Percentiles rank a stretch among this genome's conserved stretches.
Evolutionary conservation across 306 rosid genomes (phyloP).

Genomic region (Lupinus albus): DNA sequence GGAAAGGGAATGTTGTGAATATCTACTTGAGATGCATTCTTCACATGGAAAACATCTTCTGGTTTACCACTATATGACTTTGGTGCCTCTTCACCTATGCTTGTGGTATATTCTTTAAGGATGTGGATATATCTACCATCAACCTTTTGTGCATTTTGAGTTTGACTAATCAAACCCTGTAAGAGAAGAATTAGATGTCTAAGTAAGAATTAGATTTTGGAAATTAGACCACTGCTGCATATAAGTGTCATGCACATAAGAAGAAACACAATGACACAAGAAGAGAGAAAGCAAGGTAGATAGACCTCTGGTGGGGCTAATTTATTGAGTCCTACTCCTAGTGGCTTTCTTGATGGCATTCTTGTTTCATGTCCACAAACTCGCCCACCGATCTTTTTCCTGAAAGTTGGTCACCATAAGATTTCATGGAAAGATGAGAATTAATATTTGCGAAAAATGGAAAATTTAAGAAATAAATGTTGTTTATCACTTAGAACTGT

Average conservation of each 20-base stretch:
- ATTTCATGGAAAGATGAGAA: not conserved
- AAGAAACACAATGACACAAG: no score
- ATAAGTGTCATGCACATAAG: no score
- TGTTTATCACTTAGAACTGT: no score
- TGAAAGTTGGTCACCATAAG: conserved; percentile 51
- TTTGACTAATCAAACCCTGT: conserved; percentile 61
- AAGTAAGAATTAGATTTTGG: conserved; percentile 23
- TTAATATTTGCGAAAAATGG: not conserved
- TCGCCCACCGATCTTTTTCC: conserved; percentile 80
- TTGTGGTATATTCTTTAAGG: conserved; percentile 52
- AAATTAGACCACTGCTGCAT: not conserved
- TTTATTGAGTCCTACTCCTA: conserved; percentile 53
- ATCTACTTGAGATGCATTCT: conserved; percentile 85
- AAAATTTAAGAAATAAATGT: no score
- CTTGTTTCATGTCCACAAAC: conserved; percentile 70
- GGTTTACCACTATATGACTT: conserved; percentile 56
- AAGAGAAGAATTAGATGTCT: conserved; percentile 33
- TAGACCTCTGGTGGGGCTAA: conserved; percentile 39
- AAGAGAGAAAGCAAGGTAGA: no score
- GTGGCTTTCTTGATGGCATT: conserved; percentile 75
- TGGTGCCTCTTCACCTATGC: conserved; percentile 45
- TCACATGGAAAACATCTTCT: conserved; percentile 70
- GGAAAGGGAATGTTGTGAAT: conserved; percentile 76
- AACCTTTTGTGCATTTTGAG: conserved; percentile 48
- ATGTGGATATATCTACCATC: conserved; percentile 48